These are phyloP conservation scores for Basidiobolus meristosporus DNA, from an alignment of 371 early-diverging fungal species.

Conservation along the genomic window DNA sequence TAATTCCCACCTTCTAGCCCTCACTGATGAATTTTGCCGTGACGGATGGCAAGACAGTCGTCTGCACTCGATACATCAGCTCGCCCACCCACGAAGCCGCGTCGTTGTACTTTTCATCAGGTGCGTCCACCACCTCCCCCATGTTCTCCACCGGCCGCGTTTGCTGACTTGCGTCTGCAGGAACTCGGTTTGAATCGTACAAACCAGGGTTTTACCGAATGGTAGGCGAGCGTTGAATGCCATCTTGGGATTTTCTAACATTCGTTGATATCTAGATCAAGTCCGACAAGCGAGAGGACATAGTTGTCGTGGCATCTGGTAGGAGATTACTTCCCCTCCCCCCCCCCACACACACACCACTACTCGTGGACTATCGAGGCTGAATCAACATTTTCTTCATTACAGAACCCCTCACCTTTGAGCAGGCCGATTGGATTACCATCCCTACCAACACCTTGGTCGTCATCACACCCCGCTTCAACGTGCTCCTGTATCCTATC, in stretches of 20 bases:
- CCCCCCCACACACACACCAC: no score
- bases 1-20: constrained; percentile 8
- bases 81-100: constrained; percentile 43
- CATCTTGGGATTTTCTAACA: neutral
- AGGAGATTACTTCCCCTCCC: constrained; percentile 4
- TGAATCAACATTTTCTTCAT: neutral
- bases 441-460: constrained; percentile 63
- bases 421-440: constrained; percentile 62
- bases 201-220: constrained; percentile 49
- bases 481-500: constrained; percentile 57
- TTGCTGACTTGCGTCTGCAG: no score
- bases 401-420: constrained; percentile 64
- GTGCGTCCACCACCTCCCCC: no score
- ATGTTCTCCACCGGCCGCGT: no score
- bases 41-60: constrained; percentile 58
- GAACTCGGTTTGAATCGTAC: constrained; percentile 33
- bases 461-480: constrained; percentile 54
- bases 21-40: constrained; percentile 74
- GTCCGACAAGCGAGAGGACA: constrained; percentile 61
- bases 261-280: constrained; percentile 16
- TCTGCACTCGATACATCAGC: constrained; percentile 67
- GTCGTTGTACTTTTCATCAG: constrained; percentile 65
- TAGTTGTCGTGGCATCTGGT: constrained; percentile 64
- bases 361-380: neutral
- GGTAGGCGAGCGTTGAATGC: constrained; percentile 10